Conservation (phyloP, 495 filamentous ascomycete genomes). For the Lasiosphaeria hispida region DNA sequence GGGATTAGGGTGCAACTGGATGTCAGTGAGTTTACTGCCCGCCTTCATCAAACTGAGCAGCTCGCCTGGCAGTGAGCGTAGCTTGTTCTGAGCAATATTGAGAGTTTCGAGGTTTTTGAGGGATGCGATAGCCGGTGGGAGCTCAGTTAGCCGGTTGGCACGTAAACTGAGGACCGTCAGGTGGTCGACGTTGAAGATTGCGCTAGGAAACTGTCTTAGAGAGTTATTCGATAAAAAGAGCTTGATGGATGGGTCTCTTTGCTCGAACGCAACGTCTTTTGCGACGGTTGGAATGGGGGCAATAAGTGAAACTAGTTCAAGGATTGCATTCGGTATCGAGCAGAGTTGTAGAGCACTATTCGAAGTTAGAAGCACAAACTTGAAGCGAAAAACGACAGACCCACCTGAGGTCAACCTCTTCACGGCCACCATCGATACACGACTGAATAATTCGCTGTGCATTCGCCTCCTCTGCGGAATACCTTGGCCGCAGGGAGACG, state of each 20-base stretch:
- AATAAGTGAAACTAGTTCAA: conserved; percentile 60
- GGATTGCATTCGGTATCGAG: conserved; percentile 41
- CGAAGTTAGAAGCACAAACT: neutral
- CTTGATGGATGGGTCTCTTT: conserved; percentile 52
- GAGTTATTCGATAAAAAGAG: conserved; percentile 64
- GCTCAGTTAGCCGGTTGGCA: conserved; percentile 60
- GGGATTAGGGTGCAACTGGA: conserved; percentile 49
- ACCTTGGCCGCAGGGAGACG: conserved; percentile 7
- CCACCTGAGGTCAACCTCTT: conserved; percentile 66
- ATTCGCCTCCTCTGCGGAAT: conserved; percentile 29
- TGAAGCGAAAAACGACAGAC: conserved; percentile 23
- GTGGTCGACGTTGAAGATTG: conserved; percentile 52
- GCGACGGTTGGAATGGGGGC: conserved; percentile 46
- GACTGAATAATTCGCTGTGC: conserved; percentile 43
- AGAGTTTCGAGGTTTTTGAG: conserved; percentile 62
- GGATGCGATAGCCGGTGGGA: conserved; percentile 64
- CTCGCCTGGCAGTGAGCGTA: conserved; percentile 69
- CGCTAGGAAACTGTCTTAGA: conserved; percentile 50
- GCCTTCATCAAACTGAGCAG: conserved; percentile 57
- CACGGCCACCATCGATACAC: conserved; percentile 60
- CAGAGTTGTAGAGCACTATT: conserved; percentile 36
- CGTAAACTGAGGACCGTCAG: conserved; percentile 71
- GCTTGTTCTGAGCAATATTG: conserved; percentile 68
- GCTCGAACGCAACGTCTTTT: conserved; percentile 39
- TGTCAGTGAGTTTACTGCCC: conserved; percentile 32